Evolutionary conservation across 2,329 filamentous ascomycete species (phyloP).

Genomic region (Emergomyces orientalis): DNA sequence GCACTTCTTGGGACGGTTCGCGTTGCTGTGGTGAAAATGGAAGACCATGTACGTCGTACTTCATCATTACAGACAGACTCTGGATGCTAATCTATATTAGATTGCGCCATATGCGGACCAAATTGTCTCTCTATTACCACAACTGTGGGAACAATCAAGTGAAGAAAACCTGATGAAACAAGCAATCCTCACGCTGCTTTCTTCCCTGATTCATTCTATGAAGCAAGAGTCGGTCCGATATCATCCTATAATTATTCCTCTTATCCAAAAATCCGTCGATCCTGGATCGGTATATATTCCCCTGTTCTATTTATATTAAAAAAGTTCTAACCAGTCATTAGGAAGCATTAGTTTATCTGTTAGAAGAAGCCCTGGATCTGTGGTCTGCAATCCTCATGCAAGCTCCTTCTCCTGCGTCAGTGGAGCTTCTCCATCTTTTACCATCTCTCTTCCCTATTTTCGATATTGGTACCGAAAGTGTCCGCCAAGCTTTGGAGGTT

Average conservation of each 20-base stretch:
- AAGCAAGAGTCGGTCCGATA: constrained; percentile 67
- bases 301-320: background rate
- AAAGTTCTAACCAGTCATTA: constrained; percentile 16
- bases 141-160: constrained; percentile 74
- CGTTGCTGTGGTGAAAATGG: constrained; percentile 70
- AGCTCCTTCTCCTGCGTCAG: constrained; percentile 50
- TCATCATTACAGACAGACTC: background rate
- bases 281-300: constrained; percentile 52
- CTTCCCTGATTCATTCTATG: constrained; percentile 78
- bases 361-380: constrained; percentile 85
- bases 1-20: constrained; percentile 80
- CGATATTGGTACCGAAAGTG: constrained; percentile 55
- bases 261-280: constrained; percentile 71
- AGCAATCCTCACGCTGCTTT: constrained; percentile 75
- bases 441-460: constrained; percentile 57
- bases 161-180: constrained; percentile 92
- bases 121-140: constrained; percentile 70
- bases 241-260: constrained; percentile 68
- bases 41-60: constrained; percentile 49
- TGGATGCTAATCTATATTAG: constrained; percentile 22
- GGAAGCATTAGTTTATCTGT: constrained; percentile 65
- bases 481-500: constrained; percentile 53
- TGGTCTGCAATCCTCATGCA: constrained; percentile 69
- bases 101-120: constrained; percentile 62
- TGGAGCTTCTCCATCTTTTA: constrained; percentile 54